phyloP scores from a whole-genome alignment of 371 early-diverging fungal genomes.

The Mucor piriformis region DNA sequence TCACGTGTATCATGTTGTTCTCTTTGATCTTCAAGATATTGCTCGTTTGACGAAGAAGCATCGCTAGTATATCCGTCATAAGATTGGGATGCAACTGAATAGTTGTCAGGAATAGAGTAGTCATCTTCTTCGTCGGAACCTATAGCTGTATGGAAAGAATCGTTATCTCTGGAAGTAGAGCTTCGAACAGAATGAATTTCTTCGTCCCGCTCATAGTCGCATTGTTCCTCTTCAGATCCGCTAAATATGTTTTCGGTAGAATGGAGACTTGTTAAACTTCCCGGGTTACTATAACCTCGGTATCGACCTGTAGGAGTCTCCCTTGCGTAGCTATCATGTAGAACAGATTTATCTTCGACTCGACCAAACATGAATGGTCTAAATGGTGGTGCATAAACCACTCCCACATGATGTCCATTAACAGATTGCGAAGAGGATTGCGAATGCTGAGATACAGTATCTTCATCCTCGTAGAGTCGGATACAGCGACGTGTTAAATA shows the following conservation, averaged over 20 bases:
- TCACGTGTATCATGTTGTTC: neutral
- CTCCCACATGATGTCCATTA: slow-evolving; percentile 58
- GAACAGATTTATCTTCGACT: slow-evolving; percentile 19
- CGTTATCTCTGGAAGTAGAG: slow-evolving; percentile 32
- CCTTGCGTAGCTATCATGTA: slow-evolving; percentile 7
- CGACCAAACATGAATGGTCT: slow-evolving; percentile 47
- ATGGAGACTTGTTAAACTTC: slow-evolving; percentile 15
- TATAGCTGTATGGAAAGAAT: slow-evolving; percentile 44
- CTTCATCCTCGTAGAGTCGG: slow-evolving; percentile 60
- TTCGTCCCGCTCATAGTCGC: neutral
- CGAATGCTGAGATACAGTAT: slow-evolving; percentile 22
- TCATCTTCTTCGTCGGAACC: slow-evolving; percentile 20
- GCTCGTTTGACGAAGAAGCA: neutral
- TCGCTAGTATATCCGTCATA: slow-evolving; percentile 4
- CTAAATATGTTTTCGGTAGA: neutral
- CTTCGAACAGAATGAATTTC: slow-evolving; percentile 29
- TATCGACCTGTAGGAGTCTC: slow-evolving; percentile 3
- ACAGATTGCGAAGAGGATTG: slow-evolving; percentile 29
- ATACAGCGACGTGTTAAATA: slow-evolving; percentile 63
- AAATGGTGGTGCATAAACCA: slow-evolving; percentile 62
- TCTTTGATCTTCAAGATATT: slow-evolving; percentile 3
- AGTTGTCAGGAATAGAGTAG: slow-evolving; percentile 8
- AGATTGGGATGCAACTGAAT: neutral
- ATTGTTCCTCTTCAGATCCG: slow-evolving; percentile 6
- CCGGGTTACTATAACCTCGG: slow-evolving; percentile 16